phyloP scores from a whole-genome alignment of 1,284 basidiomycete species.

The Stygiomarasmius scandens region DNA sequence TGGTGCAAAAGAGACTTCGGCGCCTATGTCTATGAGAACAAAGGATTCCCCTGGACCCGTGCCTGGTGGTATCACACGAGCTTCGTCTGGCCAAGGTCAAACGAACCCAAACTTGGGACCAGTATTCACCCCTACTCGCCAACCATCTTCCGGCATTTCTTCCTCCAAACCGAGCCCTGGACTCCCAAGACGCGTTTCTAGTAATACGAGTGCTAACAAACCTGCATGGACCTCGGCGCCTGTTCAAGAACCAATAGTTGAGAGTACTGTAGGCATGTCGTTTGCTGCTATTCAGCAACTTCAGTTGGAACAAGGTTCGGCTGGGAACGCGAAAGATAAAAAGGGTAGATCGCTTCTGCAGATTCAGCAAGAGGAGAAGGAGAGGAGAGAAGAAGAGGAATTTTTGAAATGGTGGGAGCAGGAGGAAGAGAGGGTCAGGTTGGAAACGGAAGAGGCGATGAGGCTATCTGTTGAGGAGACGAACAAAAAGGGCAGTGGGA shows the following conservation, averaged over 20 bases:
- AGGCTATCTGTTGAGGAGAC: neutral
- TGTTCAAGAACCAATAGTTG: constrained; percentile 40
- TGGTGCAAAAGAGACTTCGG: neutral
- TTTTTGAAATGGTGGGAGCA: constrained; percentile 87
- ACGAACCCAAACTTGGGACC: constrained; percentile 57
- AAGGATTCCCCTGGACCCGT: constrained; percentile 15
- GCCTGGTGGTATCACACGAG: constrained; percentile 17
- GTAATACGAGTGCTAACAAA: constrained; percentile 43
- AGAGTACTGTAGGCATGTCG: constrained; percentile 50
- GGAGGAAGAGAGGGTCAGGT: constrained; percentile 71
- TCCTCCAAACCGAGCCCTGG: constrained; percentile 23
- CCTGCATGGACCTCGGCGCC: constrained; percentile 65
- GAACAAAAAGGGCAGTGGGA: neutral
- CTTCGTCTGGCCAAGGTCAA: constrained; percentile 28
- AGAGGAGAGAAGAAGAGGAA: constrained; percentile 66
- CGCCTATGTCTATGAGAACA: neutral
- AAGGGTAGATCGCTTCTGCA: constrained; percentile 74
- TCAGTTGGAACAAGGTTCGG: constrained; percentile 63
- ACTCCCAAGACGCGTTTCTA: constrained; percentile 22
- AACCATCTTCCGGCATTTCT: constrained; percentile 23
- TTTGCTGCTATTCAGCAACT: constrained; percentile 84
- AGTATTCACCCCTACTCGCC: constrained; percentile 54
- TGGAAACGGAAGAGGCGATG: constrained; percentile 40
- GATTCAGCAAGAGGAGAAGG: constrained; percentile 84
- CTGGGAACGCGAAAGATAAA: constrained; percentile 47